A percentile compares a stretch with the other conserved stretches of the same genome.
Evolutionary conservation across 1,284 basidiomycete species (phyloP).

Genomic region (Leccinum solheimii): DNA sequence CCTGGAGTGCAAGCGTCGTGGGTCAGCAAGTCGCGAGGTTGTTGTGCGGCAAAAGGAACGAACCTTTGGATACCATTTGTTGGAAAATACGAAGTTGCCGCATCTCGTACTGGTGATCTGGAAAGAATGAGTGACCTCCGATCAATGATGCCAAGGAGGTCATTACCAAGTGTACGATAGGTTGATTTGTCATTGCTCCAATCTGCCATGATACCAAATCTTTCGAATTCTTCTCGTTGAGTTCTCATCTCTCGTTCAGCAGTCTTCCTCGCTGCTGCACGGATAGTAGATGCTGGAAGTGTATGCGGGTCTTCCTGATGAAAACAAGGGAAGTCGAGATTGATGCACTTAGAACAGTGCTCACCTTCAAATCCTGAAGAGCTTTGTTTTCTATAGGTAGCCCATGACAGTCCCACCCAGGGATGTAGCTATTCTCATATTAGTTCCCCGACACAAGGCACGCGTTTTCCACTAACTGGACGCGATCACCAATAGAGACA

Average conservation of each 20-base stretch:
- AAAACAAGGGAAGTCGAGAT: not conserved
- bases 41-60: not conserved
- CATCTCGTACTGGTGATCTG: slow-evolving; percentile 87
- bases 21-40: not conserved
- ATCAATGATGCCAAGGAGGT: not conserved
- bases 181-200: slow-evolving; percentile 75
- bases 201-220: slow-evolving; percentile 92
- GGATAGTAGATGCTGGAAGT: slow-evolving; percentile 64
- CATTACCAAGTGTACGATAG: slow-evolving; percentile 81
- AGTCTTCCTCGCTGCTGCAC: slow-evolving; percentile 70
- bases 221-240: slow-evolving; percentile 81
- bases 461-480: slow-evolving; percentile 64
- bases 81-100: slow-evolving; percentile 87
- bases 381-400: slow-evolving; percentile 96
- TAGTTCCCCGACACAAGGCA: slow-evolving; percentile 3
- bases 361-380: slow-evolving; percentile 70
- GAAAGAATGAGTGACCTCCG: not conserved
- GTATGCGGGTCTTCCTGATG: slow-evolving; percentile 52
- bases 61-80: slow-evolving; percentile 87
- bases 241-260: slow-evolving; percentile 76
- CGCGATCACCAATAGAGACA: slow-evolving; percentile 73
- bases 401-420: slow-evolving; percentile 99
- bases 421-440: slow-evolving; percentile 68
- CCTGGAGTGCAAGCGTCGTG: slow-evolving; percentile 40
- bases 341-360: slow-evolving; percentile 15